A percentile compares a stretch with the other conserved stretches of the same genome.
These are phyloP conservation scores for Trifolium dubium DNA, from an alignment of 306 rosid species.

Conservation along the genomic window DNA sequence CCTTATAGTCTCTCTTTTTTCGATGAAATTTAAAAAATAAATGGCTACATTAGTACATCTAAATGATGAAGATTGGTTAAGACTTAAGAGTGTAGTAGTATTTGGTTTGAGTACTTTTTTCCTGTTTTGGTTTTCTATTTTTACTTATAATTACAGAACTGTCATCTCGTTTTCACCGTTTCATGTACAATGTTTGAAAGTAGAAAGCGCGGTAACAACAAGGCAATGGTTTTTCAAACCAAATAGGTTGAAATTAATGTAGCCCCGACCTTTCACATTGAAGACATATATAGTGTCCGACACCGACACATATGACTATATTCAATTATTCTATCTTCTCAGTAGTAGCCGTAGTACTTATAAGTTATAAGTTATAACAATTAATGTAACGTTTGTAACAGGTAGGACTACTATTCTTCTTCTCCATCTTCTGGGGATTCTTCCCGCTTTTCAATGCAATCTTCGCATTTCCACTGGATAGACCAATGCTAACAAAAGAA, in stretches of 20 bases:
- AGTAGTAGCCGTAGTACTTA: not conserved
- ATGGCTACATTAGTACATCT: not conserved
- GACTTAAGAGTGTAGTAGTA: too few relatives aligned
- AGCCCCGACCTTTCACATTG: not conserved
- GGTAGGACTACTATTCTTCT: constrained; percentile 92
- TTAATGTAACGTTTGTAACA: constrained; percentile 38
- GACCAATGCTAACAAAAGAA: constrained; percentile 82
- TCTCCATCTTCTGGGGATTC: constrained; percentile 92
- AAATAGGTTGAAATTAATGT: not conserved
- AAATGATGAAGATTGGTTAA: not conserved
- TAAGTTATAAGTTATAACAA: not conserved
- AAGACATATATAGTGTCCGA: not conserved
- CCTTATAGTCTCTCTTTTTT: not conserved
- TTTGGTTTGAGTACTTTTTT: too few relatives aligned
- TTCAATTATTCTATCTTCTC: not conserved
- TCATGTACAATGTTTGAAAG: too few relatives aligned
- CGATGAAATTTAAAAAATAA: not conserved
- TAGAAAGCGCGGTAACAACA: too few relatives aligned
- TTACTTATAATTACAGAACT: too few relatives aligned
- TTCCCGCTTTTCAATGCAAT: constrained; percentile 87
- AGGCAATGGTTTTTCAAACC: too few relatives aligned
- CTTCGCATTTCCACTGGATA: constrained; percentile 77
- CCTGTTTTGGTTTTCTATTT: too few relatives aligned
- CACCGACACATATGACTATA: not conserved
- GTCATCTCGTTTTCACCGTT: too few relatives aligned